Base-by-base conservation (phyloP, 139 green algal genomes). In the Micractinium conductrix region DNA sequence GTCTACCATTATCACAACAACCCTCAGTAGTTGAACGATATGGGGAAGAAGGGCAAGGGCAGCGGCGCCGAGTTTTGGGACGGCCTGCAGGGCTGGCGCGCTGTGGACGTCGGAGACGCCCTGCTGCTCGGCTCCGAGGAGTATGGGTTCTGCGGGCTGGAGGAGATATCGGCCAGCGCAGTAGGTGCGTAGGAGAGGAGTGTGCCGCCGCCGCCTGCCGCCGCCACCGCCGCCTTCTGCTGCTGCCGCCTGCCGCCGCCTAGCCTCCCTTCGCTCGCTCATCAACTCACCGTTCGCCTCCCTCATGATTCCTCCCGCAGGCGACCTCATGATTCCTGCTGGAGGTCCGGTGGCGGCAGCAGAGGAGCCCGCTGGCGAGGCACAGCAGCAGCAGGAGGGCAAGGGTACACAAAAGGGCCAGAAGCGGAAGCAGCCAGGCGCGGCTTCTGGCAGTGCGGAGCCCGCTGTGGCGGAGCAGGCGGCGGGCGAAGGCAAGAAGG, bases 71-170 rank as follows among this genome's bases (percentile, higher is more conserved):
- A 75, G 24, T 85, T 85, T 35, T 85, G 80, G 80, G 67, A 81
- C 2, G 53, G 70, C 50, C 30, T 67, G 22, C 26, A 42, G 5
- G 92, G 90, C n/a, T 96, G 94, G 93, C 80, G 89, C 48, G 24
- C 83, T 12, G 87, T 96, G 21, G 84, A 93, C 6, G 89, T 93
- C 4, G 88, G 79, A 37, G 91, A 94, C 73, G 90, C 91, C 74
- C 75, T 96, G 30, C 76, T 97, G 45, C 48, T 96, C 72, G 93
- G 94, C 5, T 84, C 88, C 21, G 92, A 93, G 38, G 94, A 97
- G 81, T 91, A 89, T 40, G 94, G 94, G n/a, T 97, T 97, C 83
- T 89, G 89, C 38, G 93, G 92, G 1, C 82, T 97, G 37, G 94
- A 97, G 84, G 89, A 94, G 35, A 65, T 97, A 37, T 86, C 95